These are phyloP conservation scores for Aspergillus terreus DNA, from an alignment of 2,329 filamentous ascomycete species.

Conservation along the genomic window DNA sequence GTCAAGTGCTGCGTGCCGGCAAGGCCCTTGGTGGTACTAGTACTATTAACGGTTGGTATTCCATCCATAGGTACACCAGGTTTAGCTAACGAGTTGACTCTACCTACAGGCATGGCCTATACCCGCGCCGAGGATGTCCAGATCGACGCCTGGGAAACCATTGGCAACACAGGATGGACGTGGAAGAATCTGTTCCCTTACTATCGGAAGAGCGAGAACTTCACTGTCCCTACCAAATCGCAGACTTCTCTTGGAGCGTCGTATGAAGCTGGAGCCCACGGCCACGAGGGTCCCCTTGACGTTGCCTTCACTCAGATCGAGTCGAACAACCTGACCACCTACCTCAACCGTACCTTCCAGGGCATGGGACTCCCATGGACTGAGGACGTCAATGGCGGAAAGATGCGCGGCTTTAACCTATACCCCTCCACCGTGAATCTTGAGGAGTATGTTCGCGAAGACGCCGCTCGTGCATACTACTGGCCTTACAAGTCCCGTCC, in stretches of 20 bases:
- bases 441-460: slow-evolving; percentile 39
- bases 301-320: slow-evolving; percentile 23
- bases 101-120: slow-evolving; percentile 34
- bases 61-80: neutral
- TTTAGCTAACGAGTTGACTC: neutral
- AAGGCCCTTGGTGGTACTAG: slow-evolving; percentile 45
- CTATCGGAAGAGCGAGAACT: slow-evolving; percentile 28
- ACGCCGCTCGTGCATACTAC: slow-evolving; percentile 49
- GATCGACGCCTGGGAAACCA: slow-evolving; percentile 35
- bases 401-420: slow-evolving; percentile 42
- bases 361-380: slow-evolving; percentile 38
- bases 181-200: slow-evolving; percentile 30
- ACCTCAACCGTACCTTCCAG: slow-evolving; percentile 38
- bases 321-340: slow-evolving; percentile 22
- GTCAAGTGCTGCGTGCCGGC: slow-evolving; percentile 36
- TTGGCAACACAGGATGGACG: slow-evolving; percentile 32
- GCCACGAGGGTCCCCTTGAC: slow-evolving; percentile 26
- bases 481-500: slow-evolving; percentile 39
- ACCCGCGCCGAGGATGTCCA: slow-evolving; percentile 35
- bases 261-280: slow-evolving; percentile 28
- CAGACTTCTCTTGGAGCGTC: slow-evolving; percentile 22
- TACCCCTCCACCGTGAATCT: slow-evolving; percentile 43
- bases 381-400: slow-evolving; percentile 43
- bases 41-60: slow-evolving; percentile 38
- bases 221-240: slow-evolving; percentile 21